Evolutionary conservation across 73 alveolate species (phyloP).

Genomic region (Uronychia binucleata): DNA sequence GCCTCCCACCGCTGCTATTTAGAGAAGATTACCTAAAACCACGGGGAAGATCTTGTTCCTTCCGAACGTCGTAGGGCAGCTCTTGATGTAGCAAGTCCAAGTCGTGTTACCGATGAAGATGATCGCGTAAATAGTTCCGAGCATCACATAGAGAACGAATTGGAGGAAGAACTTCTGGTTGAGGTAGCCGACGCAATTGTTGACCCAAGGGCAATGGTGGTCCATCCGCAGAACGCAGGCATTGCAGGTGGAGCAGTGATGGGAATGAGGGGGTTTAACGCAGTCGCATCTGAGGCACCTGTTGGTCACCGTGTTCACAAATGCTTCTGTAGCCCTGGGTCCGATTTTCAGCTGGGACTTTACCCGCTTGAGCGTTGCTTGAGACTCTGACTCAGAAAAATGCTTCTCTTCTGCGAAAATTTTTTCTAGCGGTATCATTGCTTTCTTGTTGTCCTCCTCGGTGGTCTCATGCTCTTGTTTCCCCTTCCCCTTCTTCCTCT

Average conservation of each 20-base stretch:
- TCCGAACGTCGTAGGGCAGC: background rate
- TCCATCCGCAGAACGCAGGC: constrained; percentile 78
- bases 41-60: background rate
- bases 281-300: constrained; percentile 64
- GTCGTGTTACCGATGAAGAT: background rate
- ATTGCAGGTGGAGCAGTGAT: constrained; percentile 75
- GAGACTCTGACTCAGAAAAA: background rate
- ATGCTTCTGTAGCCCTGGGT: background rate
- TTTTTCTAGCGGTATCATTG: background rate
- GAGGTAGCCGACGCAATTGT: constrained; percentile 92
- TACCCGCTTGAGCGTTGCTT: background rate
- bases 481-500: background rate
- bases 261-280: constrained; percentile 68
- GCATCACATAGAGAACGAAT: constrained; percentile 66
- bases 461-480: background rate
- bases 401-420: background rate
- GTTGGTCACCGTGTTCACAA: background rate
- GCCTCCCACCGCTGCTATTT: background rate
- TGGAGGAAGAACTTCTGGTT: constrained; percentile 86
- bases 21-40: background rate
- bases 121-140: constrained; percentile 35
- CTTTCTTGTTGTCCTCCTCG: background rate
- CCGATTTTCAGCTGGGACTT: background rate
- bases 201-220: constrained; percentile 97
- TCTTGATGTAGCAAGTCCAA: background rate